Evolutionary conservation across 306 rosid species (phyloP).

Genomic region (Quercus aquifolioides): DNA sequence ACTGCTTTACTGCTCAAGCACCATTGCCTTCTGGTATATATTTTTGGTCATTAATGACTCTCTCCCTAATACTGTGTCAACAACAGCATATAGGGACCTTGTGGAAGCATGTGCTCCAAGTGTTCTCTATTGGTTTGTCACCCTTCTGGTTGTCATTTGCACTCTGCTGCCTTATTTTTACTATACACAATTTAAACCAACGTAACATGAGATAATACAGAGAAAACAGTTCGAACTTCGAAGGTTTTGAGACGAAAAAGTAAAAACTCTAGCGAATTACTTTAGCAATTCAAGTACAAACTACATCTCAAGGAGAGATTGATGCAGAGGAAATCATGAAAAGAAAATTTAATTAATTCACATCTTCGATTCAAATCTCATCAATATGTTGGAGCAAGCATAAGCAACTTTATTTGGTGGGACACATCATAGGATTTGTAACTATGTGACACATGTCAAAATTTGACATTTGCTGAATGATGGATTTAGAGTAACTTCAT

Average conservation of each 20-base stretch:
- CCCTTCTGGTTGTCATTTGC: constrained; percentile 54
- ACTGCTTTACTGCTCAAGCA: constrained; percentile 93
- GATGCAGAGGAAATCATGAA: constrained; percentile 48
- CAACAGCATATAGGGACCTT: constrained; percentile 71
- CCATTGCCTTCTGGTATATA: constrained; percentile 65
- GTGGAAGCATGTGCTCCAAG: constrained; percentile 79
- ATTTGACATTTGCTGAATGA: too few relatives aligned
- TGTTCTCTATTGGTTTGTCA: constrained; percentile 64
- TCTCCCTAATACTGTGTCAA: constrained; percentile 51
- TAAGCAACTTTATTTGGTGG: too few relatives aligned
- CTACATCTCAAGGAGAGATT: constrained; percentile 44
- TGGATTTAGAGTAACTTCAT: too few relatives aligned
- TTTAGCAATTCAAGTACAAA: constrained; percentile 35
- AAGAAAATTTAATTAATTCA: background rate
- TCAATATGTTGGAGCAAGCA: too few relatives aligned
- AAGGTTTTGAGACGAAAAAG: constrained; percentile 8
- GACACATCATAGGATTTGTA: too few relatives aligned
- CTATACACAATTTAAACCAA: constrained; percentile 66
- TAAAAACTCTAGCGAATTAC: constrained; percentile 37
- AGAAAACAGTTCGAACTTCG: constrained; percentile 31
- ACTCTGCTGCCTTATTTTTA: constrained; percentile 68
- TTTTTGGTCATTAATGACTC: constrained; percentile 61
- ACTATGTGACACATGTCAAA: too few relatives aligned
- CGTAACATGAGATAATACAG: constrained; percentile 81
- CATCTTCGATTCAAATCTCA: too few relatives aligned